phyloP scores from a whole-genome alignment of 495 filamentous ascomycete genomes.

The Parathielavia appendiculata region DNA sequence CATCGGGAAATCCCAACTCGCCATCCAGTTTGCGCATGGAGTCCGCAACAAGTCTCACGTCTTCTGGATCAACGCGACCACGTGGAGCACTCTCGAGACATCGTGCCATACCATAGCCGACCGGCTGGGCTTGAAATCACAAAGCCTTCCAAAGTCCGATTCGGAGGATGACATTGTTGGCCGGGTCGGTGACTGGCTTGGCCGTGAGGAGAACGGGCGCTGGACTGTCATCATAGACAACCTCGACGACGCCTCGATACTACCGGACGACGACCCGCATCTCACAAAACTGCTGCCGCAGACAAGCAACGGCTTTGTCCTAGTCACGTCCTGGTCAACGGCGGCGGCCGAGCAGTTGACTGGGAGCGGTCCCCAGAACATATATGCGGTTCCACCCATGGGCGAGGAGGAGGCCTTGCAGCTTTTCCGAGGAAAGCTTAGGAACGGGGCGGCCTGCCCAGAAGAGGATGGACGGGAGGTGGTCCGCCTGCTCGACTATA shows the following conservation, averaged over 20 bases:
- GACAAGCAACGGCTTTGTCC: background rate
- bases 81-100: constrained; percentile 34
- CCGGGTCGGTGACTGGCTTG: background rate
- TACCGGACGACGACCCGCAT: constrained; percentile 16
- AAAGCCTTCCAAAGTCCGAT: background rate
- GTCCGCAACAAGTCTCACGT: constrained; percentile 35
- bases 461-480: constrained; percentile 20
- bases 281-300: background rate
- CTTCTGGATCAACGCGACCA: constrained; percentile 49
- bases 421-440: background rate
- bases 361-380: background rate
- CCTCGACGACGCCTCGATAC: constrained; percentile 29
- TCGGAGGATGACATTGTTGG: background rate
- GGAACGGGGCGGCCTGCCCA: background rate
- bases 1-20: constrained; percentile 27
- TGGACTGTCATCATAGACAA: constrained; percentile 49
- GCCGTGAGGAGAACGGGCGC: constrained; percentile 20
- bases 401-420: background rate
- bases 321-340: constrained; percentile 2
- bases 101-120: constrained; percentile 30
- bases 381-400: background rate
- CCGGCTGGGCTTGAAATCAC: background rate
- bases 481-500: constrained; percentile 31
- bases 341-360: background rate
- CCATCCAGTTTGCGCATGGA: constrained; percentile 35